A percentile compares a stretch with the other conserved stretches of the same genome.
Evolutionary conservation across 768 basidiomycete species (phyloP).

Genomic region (Hydnum rufescens): DNA sequence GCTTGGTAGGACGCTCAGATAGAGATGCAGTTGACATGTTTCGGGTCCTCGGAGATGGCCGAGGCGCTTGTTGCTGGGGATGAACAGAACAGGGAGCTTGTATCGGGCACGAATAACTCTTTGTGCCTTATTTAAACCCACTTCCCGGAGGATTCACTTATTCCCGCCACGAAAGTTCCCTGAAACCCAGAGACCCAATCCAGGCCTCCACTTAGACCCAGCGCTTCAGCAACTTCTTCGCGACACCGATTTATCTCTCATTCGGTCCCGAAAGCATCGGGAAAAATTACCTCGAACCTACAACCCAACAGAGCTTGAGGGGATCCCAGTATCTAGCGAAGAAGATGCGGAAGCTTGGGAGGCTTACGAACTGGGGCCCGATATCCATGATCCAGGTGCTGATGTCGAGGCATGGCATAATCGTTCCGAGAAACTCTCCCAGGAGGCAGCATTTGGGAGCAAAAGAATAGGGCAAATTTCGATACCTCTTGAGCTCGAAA

Average conservation of each 20-base stretch:
- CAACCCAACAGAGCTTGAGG: slow-evolving; percentile 6
- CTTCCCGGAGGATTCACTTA: too few relatives aligned
- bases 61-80: too few relatives aligned
- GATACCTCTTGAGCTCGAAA: slow-evolving; percentile 51
- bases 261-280: not conserved
- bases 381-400: slow-evolving; percentile 13
- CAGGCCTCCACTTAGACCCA: slow-evolving; percentile 31
- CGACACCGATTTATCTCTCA: slow-evolving; percentile 48
- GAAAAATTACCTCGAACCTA: not conserved
- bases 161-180: too few relatives aligned
- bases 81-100: too few relatives aligned
- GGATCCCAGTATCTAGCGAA: slow-evolving; percentile 9
- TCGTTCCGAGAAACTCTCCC: slow-evolving; percentile 38
- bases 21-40: too few relatives aligned
- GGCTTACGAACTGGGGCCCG: slow-evolving; percentile 12
- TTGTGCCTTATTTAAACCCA: too few relatives aligned
- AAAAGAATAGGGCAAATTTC: slow-evolving; percentile 48
- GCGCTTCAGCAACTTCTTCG: slow-evolving; percentile 38
- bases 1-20: too few relatives aligned
- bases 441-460: slow-evolving; percentile 67
- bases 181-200: too few relatives aligned
- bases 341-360: slow-evolving; percentile 21
- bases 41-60: too few relatives aligned
- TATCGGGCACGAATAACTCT: too few relatives aligned
- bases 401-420: not conserved